phyloP scores from a whole-genome alignment of 2,329 filamentous ascomycete genomes.

The Ceratocystiopsis minuta region DNA sequence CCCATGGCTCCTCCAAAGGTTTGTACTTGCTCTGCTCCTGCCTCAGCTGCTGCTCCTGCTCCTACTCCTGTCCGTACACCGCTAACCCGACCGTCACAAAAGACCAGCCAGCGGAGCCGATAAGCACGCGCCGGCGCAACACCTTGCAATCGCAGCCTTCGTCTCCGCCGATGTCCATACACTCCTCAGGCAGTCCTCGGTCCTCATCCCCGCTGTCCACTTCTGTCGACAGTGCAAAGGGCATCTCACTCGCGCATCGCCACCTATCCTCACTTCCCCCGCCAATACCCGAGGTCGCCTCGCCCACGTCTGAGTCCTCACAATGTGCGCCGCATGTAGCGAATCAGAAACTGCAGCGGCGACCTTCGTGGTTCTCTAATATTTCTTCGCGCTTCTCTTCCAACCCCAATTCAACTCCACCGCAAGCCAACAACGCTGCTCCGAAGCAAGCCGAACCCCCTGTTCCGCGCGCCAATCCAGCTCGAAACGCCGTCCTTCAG shows the following conservation, averaged over 20 bases:
- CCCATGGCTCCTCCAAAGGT: conserved; percentile 69
- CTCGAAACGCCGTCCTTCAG: conserved; percentile 41
- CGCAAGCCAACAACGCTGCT: conserved; percentile 16
- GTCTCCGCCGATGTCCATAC: not conserved
- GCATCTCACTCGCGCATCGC: not conserved
- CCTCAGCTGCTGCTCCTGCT: conserved; percentile 51
- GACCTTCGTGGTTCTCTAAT: conserved; percentile 59
- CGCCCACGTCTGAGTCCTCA: no score
- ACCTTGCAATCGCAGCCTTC: conserved; percentile 11
- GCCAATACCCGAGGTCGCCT: not conserved
- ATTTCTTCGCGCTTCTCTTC: conserved; percentile 84
- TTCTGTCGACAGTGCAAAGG: not conserved
- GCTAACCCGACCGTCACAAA: conserved; percentile 4
- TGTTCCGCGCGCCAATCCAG: conserved; percentile 29
- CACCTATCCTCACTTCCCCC: conserved; percentile 2
- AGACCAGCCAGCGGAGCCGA: conserved; percentile 14
- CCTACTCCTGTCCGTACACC: conserved; percentile 12
- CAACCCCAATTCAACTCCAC: conserved; percentile 14
- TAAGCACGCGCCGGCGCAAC: conserved; percentile 11
- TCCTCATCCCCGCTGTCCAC: not conserved
- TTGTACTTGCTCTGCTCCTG: conserved; percentile 40
- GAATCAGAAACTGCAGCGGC: no score
- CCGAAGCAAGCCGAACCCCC: conserved; percentile 24
- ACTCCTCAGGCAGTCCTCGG: not conserved
- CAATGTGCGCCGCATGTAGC: no score